phyloP scores from a whole-genome alignment of 2,329 filamentous ascomycete genomes.

The Fusarium pseudoanthophilum region DNA sequence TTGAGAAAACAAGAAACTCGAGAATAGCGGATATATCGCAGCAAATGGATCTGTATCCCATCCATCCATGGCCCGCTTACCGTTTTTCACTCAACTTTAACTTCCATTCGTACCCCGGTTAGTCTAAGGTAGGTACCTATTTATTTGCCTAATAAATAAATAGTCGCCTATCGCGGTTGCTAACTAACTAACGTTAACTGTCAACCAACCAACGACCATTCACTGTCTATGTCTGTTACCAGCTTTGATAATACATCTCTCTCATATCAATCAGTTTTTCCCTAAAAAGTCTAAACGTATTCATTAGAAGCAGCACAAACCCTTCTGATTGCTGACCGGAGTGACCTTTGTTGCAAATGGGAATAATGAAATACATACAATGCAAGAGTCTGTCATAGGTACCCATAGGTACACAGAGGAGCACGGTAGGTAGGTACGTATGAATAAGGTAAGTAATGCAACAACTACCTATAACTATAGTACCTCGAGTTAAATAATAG shows the following conservation, averaged over 20 bases:
- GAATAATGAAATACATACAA: not conserved
- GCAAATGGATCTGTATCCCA: not conserved
- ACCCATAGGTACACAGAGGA: not conserved
- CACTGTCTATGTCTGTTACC: not conserved
- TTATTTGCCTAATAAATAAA: not conserved
- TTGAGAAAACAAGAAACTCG: not conserved
- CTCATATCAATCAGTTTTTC: not conserved
- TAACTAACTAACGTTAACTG: not conserved
- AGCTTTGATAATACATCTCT: not conserved
- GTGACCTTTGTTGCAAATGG: not conserved
- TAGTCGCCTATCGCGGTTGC: conserved; percentile 12
- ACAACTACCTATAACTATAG: too few species aligned
- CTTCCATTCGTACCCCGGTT: not conserved
- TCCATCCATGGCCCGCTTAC: not conserved
- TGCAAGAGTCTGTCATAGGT: not conserved
- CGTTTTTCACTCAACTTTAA: not conserved
- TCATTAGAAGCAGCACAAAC: not conserved
- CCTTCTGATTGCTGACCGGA: not conserved
- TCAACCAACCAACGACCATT: not conserved
- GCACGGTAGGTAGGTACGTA: not conserved
- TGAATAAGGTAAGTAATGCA: not conserved
- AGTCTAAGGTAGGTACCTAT: too few species aligned
- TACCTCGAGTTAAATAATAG: not conserved
- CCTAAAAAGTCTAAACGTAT: not conserved
- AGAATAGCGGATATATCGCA: not conserved